These are phyloP conservation scores for Baeospora myosura DNA, from an alignment of 1,284 basidiomycete species.

Conservation along the genomic window DNA sequence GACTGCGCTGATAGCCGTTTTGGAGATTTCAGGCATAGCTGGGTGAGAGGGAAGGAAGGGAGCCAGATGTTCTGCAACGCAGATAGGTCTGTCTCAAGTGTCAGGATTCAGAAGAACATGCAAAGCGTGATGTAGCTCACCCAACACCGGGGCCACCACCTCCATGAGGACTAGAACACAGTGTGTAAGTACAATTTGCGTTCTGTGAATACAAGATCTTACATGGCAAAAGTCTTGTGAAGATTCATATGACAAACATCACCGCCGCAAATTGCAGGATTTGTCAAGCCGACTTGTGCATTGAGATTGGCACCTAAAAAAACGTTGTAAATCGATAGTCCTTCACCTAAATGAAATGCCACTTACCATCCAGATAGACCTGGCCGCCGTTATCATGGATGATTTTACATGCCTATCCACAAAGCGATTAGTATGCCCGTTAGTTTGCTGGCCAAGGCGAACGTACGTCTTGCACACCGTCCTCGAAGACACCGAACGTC, in stretches of 20 bases:
- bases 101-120: constrained; percentile 1
- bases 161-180: constrained; percentile 73
- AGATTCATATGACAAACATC: constrained; percentile 98
- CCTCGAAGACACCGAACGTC: constrained; percentile 96
- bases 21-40: constrained; percentile 61
- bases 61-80: constrained; percentile 87
- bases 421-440: not conserved
- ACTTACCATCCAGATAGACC: constrained; percentile 86
- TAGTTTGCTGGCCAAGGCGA: not conserved
- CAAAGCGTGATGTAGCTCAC: constrained; percentile 33
- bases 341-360: not conserved
- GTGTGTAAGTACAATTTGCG: constrained; percentile 10
- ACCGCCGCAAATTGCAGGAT: constrained; percentile 92
- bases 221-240: constrained; percentile 95
- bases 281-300: constrained; percentile 91
- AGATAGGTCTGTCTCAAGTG: constrained; percentile 70
- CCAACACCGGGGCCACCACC: constrained; percentile 95
- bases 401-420: constrained; percentile 73
- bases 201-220: constrained; percentile 17
- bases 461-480: constrained; percentile 72
- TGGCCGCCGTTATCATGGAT: constrained; percentile 95
- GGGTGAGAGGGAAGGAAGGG: constrained; percentile 96
- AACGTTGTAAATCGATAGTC: constrained; percentile 8
- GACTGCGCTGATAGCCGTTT: constrained; percentile 78
- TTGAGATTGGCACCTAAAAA: constrained; percentile 80